These are phyloP conservation scores for Fusarium udum DNA, from an alignment of 2,329 filamentous ascomycete species.

Conservation along the genomic window DNA sequence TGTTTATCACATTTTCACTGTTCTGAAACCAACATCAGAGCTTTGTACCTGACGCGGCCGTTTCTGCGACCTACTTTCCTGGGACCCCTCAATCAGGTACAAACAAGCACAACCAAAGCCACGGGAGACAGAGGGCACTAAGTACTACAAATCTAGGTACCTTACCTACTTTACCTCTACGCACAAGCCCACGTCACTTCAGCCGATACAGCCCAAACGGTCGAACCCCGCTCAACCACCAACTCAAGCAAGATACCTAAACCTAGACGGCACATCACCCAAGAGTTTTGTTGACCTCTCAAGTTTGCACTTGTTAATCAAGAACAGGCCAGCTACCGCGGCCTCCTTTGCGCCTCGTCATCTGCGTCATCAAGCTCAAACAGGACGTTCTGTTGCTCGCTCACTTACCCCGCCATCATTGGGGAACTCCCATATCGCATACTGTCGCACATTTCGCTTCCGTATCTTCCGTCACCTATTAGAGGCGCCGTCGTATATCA, in stretches of 20 bases:
- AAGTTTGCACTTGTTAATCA: slow-evolving; percentile 9
- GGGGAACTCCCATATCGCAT: slow-evolving; percentile 16
- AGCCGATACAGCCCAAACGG: slow-evolving; percentile 10
- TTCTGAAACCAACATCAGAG: slow-evolving; percentile 1
- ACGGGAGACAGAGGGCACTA: slow-evolving; percentile 5
- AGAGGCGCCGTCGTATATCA: slow-evolving; percentile 32
- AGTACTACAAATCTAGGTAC: slow-evolving; percentile 1
- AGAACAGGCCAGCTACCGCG: slow-evolving; percentile 9
- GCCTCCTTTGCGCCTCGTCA: background rate
- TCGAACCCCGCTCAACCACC: slow-evolving; percentile 39
- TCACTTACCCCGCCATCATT: slow-evolving; percentile 27
- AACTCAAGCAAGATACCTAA: slow-evolving; percentile 21
- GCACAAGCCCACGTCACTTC: slow-evolving; percentile 19
- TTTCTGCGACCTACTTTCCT: slow-evolving; percentile 43
- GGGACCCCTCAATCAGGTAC: slow-evolving; percentile 30
- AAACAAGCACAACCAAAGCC: background rate
- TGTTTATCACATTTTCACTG: background rate
- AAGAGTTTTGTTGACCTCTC: background rate
- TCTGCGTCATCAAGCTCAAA: slow-evolving; percentile 13
- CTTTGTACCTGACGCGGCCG: slow-evolving; percentile 42
- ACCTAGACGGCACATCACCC: background rate
- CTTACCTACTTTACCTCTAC: slow-evolving; percentile 9
- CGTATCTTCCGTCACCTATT: slow-evolving; percentile 3
- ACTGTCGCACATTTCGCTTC: slow-evolving; percentile 8
- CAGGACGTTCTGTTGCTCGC: background rate